Evolutionary conservation across 2,329 filamentous ascomycete genomes (phyloP), one percentile per base, ranked within the genome.

Genomic region (Colletotrichum orbiculare): DNA sequence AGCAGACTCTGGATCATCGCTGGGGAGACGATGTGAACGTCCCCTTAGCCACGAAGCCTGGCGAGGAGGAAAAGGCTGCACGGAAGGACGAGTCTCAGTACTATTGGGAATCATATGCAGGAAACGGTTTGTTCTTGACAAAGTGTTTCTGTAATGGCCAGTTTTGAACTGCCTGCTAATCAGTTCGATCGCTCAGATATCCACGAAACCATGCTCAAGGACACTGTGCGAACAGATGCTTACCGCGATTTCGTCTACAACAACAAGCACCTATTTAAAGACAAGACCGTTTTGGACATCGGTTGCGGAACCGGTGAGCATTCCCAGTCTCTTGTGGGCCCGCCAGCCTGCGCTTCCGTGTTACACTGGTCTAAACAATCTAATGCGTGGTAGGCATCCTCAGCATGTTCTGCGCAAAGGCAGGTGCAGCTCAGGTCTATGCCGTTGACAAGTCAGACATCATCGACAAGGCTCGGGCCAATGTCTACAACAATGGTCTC

Each of bases 221-320:
- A 98, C 73, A 84, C 87, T 0, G 85, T 97, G 45, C 91, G 94
- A 55, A 98, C 94, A 10, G 92, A 97, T 72, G 91, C 93, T 3
- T 98, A 98, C 79, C 89, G 94, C 49, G 94, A 98, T 78, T 97
- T 97, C 75, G 94, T 97, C 73, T 97, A 97, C 80, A 88, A 89
- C 70, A 93, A 97, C 81, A 96, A 97, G 77, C 83, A 93, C 69
- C 81, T 97, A 4, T 97, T 97, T 78, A 88, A 89, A 38, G 92
- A 89, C 72, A 97, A 97, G 80, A 88, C 90, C 9, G 92, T 97
- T 11, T 87, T 98, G 7, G 94, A 98, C 74, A 94, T 97, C 68
- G 94, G 94, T 54, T 97, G 94, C 73, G 92, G 90, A 52, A 91
- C 89, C 34, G 86, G 84, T 84, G 75, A 75, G 78, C 72, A 53